Evolutionary conservation across 768 basidiomycete genomes (phyloP), one percentile per base, ranked within the genome.

Genomic region (Rickenella mellea): DNA sequence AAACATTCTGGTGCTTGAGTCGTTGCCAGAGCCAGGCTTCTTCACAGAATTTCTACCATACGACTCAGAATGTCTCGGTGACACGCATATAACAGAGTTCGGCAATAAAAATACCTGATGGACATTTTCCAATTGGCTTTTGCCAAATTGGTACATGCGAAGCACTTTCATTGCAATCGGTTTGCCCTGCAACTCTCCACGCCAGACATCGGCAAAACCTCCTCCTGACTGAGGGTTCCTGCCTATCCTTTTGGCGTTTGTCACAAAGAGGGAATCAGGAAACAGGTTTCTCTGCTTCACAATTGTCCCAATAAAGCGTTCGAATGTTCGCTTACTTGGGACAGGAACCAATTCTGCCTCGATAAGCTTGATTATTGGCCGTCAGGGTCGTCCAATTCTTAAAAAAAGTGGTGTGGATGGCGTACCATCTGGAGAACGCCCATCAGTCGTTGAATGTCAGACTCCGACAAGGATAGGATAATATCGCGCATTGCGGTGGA

Each of bases 21-120:
- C 49, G 49, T 6, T 47, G 39, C 52, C 52, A 52, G n/a, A 52
- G 42, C 31, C 45, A 25, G 12, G 44, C 49, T 40, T 52, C 51
- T 6, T 40, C 38, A 25, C 42, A 49, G 22, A 48, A 52, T 22
- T 40, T 39, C 51, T 52, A 3, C n/a, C n/a, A n/a, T n/a, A n/a
- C n/a, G n/a, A n/a, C n/a, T n/a, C n/a, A n/a, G n/a, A n/a, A n/a
- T n/a, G n/a, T n/a, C n/a, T n/a, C n/a, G n/a, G n/a, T n/a, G n/a
- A n/a, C n/a, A n/a, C n/a, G n/a, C n/a, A n/a, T n/a, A n/a, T n/a
- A n/a, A n/a, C n/a, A n/a, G n/a, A n/a, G n/a, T n/a, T n/a, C n/a
- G n/a, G n/a, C n/a, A n/a, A n/a, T n/a, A n/a, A n/a, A n/a, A n/a
- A n/a, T n/a, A n/a, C n/a, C n/a, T n/a, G n/a, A n/a, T n/a, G n/a